Evolutionary conservation across 2,329 filamentous ascomycete species (phyloP), one percentile per base, ranked within the genome.

Genomic region (Cytospora paraplurivora): DNA sequence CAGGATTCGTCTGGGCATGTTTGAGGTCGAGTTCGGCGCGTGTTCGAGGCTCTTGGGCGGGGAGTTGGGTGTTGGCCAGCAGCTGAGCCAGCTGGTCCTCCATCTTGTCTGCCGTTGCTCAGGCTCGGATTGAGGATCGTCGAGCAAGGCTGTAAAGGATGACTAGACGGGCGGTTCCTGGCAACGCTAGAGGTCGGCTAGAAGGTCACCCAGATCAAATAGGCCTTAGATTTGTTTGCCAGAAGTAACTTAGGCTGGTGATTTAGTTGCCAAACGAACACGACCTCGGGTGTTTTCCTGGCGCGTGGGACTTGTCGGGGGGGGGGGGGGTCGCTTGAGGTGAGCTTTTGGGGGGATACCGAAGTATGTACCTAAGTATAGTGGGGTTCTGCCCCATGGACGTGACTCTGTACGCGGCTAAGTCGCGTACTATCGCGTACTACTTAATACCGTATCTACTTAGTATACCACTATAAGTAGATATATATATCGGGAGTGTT

Each of bases 31-130:
- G 82, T 79, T 99, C 95, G 70, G 95, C 95, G 75, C 91, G 87
- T 75, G 91, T 93, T 76, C 94, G 89, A 63, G 90, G 88, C 62
- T 80, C 87, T 75, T 94, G 88, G 64, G 88, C 86, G 66, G 90
- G 72, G 68, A 88, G 88, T 79, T 96, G 92, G 56, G 93, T 96
- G 77, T 93, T 92, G 72, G 89, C 87, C 68, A 99, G 88, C 75
- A 98, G 85, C 77, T 89, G 88, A 71, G 95, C 88, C 76, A 99
- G 87, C 82, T 96, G 89, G 79, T 96, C 89, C 85, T 97, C 93
- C 93, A 97, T 97, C 71, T 73, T 78, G 73, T 68, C 70, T 67
- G 61, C 47, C 54, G 51, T 61, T 53, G 51, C 59, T 61, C 41
- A 53, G 49, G 54, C 38, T 61, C 41, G 59, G 52, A 55, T 50